Base-by-base conservation (phyloP, 306 rosid genomes). In the Ochetophila trinervis region DNA sequence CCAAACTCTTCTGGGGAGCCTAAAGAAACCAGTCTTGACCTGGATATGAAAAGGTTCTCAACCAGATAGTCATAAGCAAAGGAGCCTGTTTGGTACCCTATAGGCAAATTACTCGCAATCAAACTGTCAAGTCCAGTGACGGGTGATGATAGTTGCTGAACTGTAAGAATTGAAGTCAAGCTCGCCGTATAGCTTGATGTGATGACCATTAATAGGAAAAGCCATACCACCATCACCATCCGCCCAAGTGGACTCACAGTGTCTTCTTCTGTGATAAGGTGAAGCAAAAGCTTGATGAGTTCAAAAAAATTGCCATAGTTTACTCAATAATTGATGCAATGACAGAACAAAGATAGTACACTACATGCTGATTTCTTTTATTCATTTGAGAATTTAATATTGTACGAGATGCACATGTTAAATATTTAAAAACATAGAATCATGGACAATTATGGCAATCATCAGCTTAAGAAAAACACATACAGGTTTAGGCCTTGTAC, bases 221-320 rank as follows among this genome's bases (percentile, higher is more conserved):
- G 87, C 97, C 98, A 93, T 3, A 89, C 82, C 69, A 93, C 83
- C 98, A 93, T 89, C 82, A 93, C 97, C 95, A 93, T 82, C 75
- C 87, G 81, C 57, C 88, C 87, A 18, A 89, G 97, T 14, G 96
- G 71, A 80, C 97, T 89, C 44, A 79, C 52, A 0, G 88, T 93
- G 13, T 40, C 74, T 78, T 91, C 97, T 82, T 93, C 98, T 93
- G 94, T 40, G 30, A 79, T 80, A 73, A 67, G 81, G 74, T 60
- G 57, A 75, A 62, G 56, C 14, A 54, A 27, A 71, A 63, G 42
- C 30, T 77, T 62, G 8, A 72, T 73, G 75, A 74, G 65, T 53
- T 24, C 18, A 71, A 71, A 70, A 16, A 40, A 60, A 63, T 23
- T 23, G 62, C 45, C 22, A 62, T 12, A 52, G 48, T 53, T 66